Base-by-base conservation (phyloP, 2,329 filamentous ascomycete genomes). In the Colletotrichum sp. region DNA sequence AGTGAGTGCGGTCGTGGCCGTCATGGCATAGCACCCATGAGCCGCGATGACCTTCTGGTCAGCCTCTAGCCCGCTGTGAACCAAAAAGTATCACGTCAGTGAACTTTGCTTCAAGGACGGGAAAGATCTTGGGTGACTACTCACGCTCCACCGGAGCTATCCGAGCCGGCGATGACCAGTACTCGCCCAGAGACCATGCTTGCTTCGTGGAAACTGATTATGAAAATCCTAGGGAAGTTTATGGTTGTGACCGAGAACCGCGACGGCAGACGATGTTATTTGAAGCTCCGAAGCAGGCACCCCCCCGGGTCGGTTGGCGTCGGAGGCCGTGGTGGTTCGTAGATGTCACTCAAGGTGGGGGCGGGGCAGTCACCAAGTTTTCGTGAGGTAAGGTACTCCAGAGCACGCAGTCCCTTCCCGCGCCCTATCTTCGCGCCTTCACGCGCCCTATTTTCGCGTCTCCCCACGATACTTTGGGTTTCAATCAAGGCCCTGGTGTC, bases 21-120 rank as follows among this genome's bases (percentile, higher is more conserved):
- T 98, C 93, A 98, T 98, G 75, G 95, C 96, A 88, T 98, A 98
- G 86, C 95, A 97, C 75, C 94, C 93, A 90, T 98, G 96, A 22
- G 95, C 95, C 60, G 96, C 94, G 76, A 98, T 94, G 77, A 98
- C 96, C 84, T 98, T 98, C 82, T 98, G 96, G 83, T 98, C 96
- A 52, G 96, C 97, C 85, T 99, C 96, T 39, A 99, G 91, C 68
- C 96, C 97, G 72, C 96, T 98, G 81, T 44, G 2, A 13, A 13
- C 6, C 19, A 48, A 7, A 7, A 4, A 7, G 11, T 6, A 36
- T 25, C 13, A 5, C 25, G 55, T 76, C 36, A 73, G 60, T 39
- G n/a, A 11, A 13, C 11, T 57, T 19, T 32, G 22, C 28, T 52
- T 4, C 13, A 34, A 13, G 28, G 52, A 36, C 22, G 25, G 61